Percentiles rank a stretch among this genome's conserved stretches.
Conservation (phyloP, 2,329 filamentous ascomycete species). For the Talaromyces sp. region DNA sequence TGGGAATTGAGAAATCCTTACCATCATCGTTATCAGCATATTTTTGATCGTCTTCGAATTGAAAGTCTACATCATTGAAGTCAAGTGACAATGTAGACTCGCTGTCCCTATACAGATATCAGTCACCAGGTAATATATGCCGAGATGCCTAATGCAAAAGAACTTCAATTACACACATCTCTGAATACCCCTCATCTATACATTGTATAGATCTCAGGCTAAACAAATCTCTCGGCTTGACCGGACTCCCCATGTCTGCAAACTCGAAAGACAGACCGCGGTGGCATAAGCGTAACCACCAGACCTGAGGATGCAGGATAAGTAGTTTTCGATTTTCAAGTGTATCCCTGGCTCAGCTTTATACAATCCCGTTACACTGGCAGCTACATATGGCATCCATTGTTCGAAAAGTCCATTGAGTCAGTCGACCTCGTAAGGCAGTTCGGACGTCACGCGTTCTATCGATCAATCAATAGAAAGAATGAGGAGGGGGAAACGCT, state of each 20-base stretch:
- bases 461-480: neutral
- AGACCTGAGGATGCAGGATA: neutral
- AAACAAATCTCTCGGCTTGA: neutral
- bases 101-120: constrained; percentile 4
- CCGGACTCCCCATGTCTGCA: neutral
- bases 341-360: constrained; percentile 1
- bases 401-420: neutral
- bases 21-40: neutral
- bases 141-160: neutral
- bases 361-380: neutral
- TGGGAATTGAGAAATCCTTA: neutral
- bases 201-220: neutral
- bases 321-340: neutral
- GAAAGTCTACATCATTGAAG: constrained; percentile 23
- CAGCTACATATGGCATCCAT: neutral
- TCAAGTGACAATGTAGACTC: constrained; percentile 24
- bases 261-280: neutral
- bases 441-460: neutral
- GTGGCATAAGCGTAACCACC: neutral
- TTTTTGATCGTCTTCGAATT: constrained; percentile 22
- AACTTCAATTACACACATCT: neutral
- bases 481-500: neutral
- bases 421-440: constrained; percentile 1
- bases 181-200: constrained; percentile 17
- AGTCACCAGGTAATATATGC: neutral